phyloP scores from a whole-genome alignment of 139 green algal genomes.

The Chlamydomonas incerta region DNA sequence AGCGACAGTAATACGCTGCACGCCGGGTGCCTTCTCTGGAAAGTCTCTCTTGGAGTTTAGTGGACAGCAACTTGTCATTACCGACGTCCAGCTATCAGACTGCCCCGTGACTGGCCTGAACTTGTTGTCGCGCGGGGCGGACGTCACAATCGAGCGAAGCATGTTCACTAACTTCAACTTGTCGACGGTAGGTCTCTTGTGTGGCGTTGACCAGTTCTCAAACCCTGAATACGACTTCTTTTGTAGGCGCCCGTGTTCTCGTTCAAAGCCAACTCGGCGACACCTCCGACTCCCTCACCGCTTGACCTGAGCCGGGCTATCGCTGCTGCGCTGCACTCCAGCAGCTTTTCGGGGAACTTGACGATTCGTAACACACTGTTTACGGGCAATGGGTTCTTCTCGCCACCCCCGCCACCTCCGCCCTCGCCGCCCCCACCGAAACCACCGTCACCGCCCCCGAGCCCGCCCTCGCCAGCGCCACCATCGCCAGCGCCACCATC shows the following conservation, averaged over 20 bases:
- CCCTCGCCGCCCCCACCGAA: no score
- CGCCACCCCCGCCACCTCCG: no score
- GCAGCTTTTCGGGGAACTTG: background rate
- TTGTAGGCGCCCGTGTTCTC: no score
- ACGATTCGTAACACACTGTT: background rate
- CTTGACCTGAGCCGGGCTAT: no score
- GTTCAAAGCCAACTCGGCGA: background rate
- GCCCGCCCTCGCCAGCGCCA: no score
- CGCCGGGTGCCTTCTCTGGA: background rate
- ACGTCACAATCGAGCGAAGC: background rate
- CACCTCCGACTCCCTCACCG: no score
- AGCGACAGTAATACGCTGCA: background rate
- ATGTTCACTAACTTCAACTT: conserved; percentile 16
- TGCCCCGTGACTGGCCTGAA: background rate
- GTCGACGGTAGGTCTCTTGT: no score
- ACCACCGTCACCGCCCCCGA: no score
- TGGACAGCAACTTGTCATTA: background rate
- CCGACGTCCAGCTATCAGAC: background rate
- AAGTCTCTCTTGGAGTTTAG: background rate
- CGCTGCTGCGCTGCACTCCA: background rate
- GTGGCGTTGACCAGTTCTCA: no score
- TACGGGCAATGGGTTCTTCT: background rate
- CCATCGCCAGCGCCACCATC: no score
- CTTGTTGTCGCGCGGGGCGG: background rate
- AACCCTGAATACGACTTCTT: no score